Evolutionary conservation across 2,329 filamentous ascomycete genomes (phyloP).

Genomic region (Cyanodermella asteris): DNA sequence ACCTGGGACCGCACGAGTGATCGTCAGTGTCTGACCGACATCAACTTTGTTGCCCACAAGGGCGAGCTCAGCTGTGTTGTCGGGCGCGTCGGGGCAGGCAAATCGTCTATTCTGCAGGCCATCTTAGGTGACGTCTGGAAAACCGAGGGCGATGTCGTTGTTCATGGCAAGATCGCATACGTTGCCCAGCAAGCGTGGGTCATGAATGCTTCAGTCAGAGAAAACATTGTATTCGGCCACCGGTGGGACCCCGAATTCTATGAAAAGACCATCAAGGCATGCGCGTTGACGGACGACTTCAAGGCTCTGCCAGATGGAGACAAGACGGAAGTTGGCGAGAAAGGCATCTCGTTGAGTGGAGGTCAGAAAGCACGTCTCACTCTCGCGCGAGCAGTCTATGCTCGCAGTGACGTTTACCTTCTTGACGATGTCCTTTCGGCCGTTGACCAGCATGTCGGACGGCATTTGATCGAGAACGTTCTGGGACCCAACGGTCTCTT

Average conservation of each 20-base stretch:
- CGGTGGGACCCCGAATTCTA: constrained; percentile 88
- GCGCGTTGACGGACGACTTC: constrained; percentile 79
- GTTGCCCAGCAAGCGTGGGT: constrained; percentile 89
- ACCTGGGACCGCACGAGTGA: constrained; percentile 79
- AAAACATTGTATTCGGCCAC: constrained; percentile 94
- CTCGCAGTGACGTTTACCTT: constrained; percentile 86
- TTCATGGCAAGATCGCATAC: constrained; percentile 71
- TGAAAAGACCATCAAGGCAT: constrained; percentile 76
- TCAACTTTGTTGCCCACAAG: constrained; percentile 75
- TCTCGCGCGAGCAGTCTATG: constrained; percentile 83
- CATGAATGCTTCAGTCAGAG: constrained; percentile 90
- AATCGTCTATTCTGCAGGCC: constrained; percentile 76
- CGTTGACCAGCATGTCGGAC: constrained; percentile 92
- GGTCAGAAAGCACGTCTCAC: constrained; percentile 90
- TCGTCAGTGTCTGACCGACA: constrained; percentile 48
- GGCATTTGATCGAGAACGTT: constrained; percentile 86
- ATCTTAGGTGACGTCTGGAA: constrained; percentile 88
- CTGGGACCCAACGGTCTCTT: constrained; percentile 69
- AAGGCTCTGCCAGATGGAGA: constrained; percentile 83
- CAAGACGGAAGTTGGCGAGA: constrained; percentile 87
- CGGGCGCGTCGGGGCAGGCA: constrained; percentile 81
- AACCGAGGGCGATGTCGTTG: constrained; percentile 55
- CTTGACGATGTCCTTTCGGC: constrained; percentile 88
- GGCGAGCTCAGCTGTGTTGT: constrained; percentile 86
- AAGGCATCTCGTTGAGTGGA: constrained; percentile 85